These are phyloP conservation scores for Durusdinium trenchii DNA, from an alignment of 73 alveolate species.

Conservation along the genomic window DNA sequence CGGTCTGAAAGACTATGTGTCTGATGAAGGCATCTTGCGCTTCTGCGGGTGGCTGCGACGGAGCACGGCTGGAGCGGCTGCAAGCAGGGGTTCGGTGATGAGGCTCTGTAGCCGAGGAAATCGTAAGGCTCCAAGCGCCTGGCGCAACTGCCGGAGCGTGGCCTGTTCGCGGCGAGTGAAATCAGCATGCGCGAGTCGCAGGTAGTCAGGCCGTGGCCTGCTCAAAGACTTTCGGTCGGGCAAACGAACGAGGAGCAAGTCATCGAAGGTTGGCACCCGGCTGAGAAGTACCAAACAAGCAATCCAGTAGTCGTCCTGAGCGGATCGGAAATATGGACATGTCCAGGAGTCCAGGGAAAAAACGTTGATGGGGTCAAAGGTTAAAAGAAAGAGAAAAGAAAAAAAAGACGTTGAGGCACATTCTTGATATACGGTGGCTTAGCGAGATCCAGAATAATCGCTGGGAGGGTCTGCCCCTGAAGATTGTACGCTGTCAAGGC, in stretches of 20 bases:
- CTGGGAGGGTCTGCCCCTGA: background rate
- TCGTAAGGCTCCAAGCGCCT: background rate
- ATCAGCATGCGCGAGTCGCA: background rate
- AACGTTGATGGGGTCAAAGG: background rate
- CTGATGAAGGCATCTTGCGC: too few species aligned
- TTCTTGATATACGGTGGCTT: background rate
- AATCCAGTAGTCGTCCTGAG: conserved; percentile 9
- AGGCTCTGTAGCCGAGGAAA: background rate
- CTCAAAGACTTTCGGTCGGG: background rate
- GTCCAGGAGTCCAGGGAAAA: background rate
- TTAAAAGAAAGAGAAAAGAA: background rate
- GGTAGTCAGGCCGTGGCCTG: background rate
- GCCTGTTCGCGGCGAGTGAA: background rate
- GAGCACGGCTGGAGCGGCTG: background rate
- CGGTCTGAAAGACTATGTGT: too few species aligned
- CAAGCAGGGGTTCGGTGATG: background rate
- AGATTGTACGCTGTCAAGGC: background rate
- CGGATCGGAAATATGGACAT: background rate
- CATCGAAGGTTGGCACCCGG: background rate
- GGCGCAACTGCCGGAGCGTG: background rate
- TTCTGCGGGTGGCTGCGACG: too few species aligned
- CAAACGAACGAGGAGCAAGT: background rate
- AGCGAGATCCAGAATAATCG: background rate
- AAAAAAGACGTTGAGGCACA: background rate
- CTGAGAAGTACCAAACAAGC: background rate